Base-by-base conservation (phyloP, 495 filamentous ascomycete genomes). In the Bombardia bombarda region DNA sequence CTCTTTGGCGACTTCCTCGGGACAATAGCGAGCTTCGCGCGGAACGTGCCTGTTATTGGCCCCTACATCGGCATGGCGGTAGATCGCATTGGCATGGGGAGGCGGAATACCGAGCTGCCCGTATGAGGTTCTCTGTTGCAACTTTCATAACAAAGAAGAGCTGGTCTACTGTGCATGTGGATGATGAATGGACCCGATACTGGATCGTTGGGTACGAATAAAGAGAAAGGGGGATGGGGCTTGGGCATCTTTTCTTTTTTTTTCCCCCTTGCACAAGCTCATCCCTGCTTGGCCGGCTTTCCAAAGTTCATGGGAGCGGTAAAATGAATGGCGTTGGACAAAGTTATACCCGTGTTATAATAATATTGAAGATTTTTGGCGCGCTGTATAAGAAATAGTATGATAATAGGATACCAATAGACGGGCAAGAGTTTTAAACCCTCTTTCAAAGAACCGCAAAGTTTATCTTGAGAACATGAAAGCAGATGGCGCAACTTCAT, bases 1-100 rank as follows among this genome's bases (percentile, higher is more conserved):
- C 71, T 98, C 34, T 98, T 98, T 69, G 90, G 90, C 17, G 92
- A 98, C 60, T 95, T 96, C 63, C 74, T 95, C 30, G 79, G 86
- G n/a, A 95, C 90, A 12, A 87, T 96, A 45, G 83, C 82, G 0
- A 78, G 86, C 42, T 95, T 97, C 59, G 83, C 84, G 19, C 79
- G 82, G 26, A 88, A 85, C 56, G 65, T 95, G 13, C 92, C 92
- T 0, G 78, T 96, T 10, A 68, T 96, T 8, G 89, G 89, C 18
- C 84, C 87, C 7, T 90, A 86, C 50, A 80, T 95, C 54, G 80
- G 83, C 49, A 57, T 72, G 48, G 72, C 64, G 3, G 65, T 90
- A 45, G 83, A 90, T 58, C 68, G 73, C 45, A 53, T 76, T 14
- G 78, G 81, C 9, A 68, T 82, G 18, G 80, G 57, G 13, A 67